A percentile compares a stretch with the other conserved stretches of the same genome.
phyloP scores from a whole-genome alignment of 2,329 filamentous ascomycete species.

The Didymella glomerata region DNA sequence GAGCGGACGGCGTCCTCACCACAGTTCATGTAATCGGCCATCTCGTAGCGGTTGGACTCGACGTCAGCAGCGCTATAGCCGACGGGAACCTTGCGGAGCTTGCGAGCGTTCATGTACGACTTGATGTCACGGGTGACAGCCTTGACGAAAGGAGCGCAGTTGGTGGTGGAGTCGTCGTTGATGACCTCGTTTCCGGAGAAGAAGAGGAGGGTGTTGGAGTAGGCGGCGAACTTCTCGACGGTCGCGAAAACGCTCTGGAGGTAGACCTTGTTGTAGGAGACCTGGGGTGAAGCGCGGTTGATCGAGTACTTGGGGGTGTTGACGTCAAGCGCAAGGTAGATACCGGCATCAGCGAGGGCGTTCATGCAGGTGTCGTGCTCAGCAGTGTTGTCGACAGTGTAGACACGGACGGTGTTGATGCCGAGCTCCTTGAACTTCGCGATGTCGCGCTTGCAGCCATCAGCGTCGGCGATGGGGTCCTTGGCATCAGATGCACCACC shows the following conservation, averaged over 20 bases:
- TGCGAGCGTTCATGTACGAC: conserved; percentile 78
- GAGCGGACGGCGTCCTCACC: conserved; percentile 82
- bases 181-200: conserved; percentile 84
- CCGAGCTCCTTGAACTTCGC: conserved; percentile 83
- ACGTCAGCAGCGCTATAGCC: conserved; percentile 89
- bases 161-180: conserved; percentile 68
- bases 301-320: conserved; percentile 91
- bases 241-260: conserved; percentile 88
- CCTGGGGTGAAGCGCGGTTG: conserved; percentile 75
- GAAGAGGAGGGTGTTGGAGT: conserved; percentile 86
- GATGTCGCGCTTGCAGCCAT: conserved; percentile 80
- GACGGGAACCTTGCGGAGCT: conserved; percentile 74
- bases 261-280: conserved; percentile 87
- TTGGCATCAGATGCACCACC: conserved; percentile 68
- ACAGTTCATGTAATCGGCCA: conserved; percentile 93
- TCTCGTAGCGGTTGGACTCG: conserved; percentile 82
- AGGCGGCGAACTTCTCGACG: conserved; percentile 82
- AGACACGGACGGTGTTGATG: conserved; percentile 90
- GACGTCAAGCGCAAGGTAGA: conserved; percentile 91
- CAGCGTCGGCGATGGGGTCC: conserved; percentile 78
- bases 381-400: conserved; percentile 86
- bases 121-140: conserved; percentile 82
- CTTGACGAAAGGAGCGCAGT: conserved; percentile 73
- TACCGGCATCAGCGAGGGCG: conserved; percentile 79
- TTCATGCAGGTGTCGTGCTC: conserved; percentile 88